Evolutionary conservation across 2,329 filamentous ascomycete species (phyloP).

Genomic region (Monosporascus sp.): DNA sequence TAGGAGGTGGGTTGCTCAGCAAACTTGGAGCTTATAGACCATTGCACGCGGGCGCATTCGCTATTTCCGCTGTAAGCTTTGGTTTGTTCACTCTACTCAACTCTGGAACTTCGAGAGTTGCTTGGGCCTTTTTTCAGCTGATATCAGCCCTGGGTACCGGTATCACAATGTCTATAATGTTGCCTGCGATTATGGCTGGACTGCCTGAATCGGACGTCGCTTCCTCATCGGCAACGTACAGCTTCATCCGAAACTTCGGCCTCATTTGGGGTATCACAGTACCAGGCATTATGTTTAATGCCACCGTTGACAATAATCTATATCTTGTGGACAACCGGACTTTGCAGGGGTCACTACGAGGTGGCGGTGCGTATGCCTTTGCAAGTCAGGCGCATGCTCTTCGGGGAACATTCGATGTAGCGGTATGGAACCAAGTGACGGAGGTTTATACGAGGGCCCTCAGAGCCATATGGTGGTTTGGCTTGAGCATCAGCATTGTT

Average conservation of each 20-base stretch:
- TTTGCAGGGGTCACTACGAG: constrained; percentile 5
- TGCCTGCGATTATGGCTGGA: constrained; percentile 25
- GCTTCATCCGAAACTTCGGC: constrained; percentile 27
- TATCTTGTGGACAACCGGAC: constrained; percentile 7
- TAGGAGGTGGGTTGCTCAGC: constrained; percentile 26
- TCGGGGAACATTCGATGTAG: neutral
- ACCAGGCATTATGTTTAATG: constrained; percentile 27
- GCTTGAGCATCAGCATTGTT: constrained; percentile 1
- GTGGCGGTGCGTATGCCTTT: constrained; percentile 19
- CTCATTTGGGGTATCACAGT: constrained; percentile 26
- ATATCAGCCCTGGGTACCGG: constrained; percentile 22
- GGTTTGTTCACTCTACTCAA: constrained; percentile 25
- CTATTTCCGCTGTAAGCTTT: constrained; percentile 18
- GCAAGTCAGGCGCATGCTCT: constrained; percentile 1
- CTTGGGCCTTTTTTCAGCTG: constrained; percentile 26
- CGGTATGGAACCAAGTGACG: constrained; percentile 1
- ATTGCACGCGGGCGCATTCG: constrained; percentile 24
- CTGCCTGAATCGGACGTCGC: constrained; percentile 24
- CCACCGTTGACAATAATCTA: constrained; percentile 11
- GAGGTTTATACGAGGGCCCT: constrained; percentile 3
- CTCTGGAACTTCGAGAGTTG: constrained; percentile 15
- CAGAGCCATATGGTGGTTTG: constrained; percentile 5
- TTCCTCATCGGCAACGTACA: constrained; percentile 20
- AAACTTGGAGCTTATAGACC: constrained; percentile 28
- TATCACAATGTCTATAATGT: constrained; percentile 16